phyloP scores from a whole-genome alignment of 2,329 filamentous ascomycete genomes.

The Aspergillus ibericus region DNA sequence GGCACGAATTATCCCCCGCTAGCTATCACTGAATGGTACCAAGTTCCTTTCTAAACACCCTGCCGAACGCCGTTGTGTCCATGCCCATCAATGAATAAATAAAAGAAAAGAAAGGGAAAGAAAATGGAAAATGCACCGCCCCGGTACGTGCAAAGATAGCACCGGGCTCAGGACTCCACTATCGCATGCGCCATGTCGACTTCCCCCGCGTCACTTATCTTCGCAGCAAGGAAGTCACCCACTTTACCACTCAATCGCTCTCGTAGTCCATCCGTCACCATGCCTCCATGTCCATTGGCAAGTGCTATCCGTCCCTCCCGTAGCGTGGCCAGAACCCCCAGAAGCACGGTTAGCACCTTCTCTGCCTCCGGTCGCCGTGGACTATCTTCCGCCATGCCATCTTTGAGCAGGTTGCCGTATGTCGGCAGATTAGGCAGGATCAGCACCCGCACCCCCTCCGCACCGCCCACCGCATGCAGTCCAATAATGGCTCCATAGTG shows the following conservation, averaged over 20 bases:
- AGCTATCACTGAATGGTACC: too few species aligned
- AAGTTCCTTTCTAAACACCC: neutral
- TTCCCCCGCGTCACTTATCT: slow-evolving; percentile 44
- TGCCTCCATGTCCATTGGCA: slow-evolving; percentile 42
- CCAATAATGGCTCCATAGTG: slow-evolving; percentile 88
- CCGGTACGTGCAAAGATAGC: neutral
- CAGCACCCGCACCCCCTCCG: slow-evolving; percentile 63
- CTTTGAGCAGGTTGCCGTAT: slow-evolving; percentile 62
- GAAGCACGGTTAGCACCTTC: slow-evolving; percentile 58
- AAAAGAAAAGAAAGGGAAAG: too few species aligned
- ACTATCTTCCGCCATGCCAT: slow-evolving; percentile 52
- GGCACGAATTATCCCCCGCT: neutral
- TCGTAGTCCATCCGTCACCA: slow-evolving; percentile 39
- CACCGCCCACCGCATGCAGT: slow-evolving; percentile 72
- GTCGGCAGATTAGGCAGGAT: slow-evolving; percentile 66
- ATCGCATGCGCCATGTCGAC: slow-evolving; percentile 42
- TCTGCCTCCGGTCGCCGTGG: slow-evolving; percentile 59
- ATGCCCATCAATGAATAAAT: neutral
- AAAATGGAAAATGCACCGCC: too few species aligned
- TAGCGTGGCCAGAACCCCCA: slow-evolving; percentile 57
- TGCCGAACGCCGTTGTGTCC: neutral
- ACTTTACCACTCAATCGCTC: slow-evolving; percentile 41
- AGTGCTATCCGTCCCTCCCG: slow-evolving; percentile 46
- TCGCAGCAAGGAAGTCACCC: slow-evolving; percentile 43
- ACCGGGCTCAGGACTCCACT: slow-evolving; percentile 27